These are phyloP conservation scores for Epichloe amarillans DNA, from an alignment of 2,329 filamentous ascomycete species.

Conservation along the genomic window DNA sequence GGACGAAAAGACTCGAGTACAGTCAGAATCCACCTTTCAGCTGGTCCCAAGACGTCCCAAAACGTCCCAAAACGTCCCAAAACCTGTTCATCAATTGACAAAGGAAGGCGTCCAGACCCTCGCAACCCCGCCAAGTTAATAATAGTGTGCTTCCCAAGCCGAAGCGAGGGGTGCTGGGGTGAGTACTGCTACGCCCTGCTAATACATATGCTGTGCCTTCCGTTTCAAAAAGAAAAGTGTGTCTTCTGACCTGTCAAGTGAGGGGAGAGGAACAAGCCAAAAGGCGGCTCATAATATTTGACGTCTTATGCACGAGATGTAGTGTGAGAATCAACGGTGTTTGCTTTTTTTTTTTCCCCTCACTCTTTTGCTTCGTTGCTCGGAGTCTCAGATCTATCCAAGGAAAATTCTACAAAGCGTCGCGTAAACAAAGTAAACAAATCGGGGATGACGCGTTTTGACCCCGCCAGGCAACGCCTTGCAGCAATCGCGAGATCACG, in stretches of 20 bases:
- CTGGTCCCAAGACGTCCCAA: background rate
- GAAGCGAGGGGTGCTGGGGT: background rate
- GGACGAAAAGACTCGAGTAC: background rate
- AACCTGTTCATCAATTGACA: background rate
- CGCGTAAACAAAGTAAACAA: constrained; percentile 12
- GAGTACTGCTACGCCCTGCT: background rate
- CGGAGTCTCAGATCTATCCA: background rate
- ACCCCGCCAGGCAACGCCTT: constrained; percentile 9
- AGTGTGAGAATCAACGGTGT: constrained; percentile 14
- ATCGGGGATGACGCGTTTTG: constrained; percentile 7
- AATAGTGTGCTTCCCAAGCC: background rate
- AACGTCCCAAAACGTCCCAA: background rate
- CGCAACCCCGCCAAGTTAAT: background rate
- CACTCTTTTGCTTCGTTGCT: background rate
- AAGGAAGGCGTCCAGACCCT: constrained; percentile 1
- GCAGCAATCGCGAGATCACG: constrained; percentile 9
- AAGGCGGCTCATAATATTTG: background rate
- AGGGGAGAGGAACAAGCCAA: constrained; percentile 15
- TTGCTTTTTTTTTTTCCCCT: background rate
- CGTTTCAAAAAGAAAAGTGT: background rate
- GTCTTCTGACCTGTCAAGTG: constrained; percentile 13
- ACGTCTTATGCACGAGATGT: constrained; percentile 14
- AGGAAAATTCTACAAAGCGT: background rate
- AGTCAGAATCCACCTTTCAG: background rate
- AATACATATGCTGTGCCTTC: background rate